Evolutionary conservation across 805 yeast genomes (phyloP).

Genomic region (Metschnikowia similis): DNA sequence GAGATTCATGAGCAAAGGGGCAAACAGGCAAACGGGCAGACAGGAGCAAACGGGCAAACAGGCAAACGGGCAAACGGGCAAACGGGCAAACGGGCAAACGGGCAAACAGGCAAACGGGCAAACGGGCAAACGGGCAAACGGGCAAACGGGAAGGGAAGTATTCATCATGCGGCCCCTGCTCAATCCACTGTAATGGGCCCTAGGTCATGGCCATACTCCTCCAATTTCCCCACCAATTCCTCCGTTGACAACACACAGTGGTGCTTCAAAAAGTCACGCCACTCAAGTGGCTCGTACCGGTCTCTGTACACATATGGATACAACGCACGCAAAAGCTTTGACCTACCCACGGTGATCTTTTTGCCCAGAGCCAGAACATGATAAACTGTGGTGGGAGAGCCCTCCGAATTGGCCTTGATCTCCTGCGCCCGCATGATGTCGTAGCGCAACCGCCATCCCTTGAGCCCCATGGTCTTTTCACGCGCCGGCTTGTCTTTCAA

Average conservation of each 20-base stretch:
- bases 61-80: too few species aligned
- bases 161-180: too few species aligned
- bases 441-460: conserved; percentile 88
- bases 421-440: conserved; percentile 51
- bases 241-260: conserved; percentile 43
- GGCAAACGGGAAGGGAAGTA: too few species aligned
- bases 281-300: conserved; percentile 41
- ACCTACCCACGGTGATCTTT: conserved; percentile 59
- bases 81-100: too few species aligned
- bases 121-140: too few species aligned
- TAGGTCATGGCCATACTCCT: conserved; percentile 39
- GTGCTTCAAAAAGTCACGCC: conserved; percentile 43
- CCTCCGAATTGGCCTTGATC: conserved; percentile 36
- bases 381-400: conserved; percentile 39
- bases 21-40: too few species aligned
- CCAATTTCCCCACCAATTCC: conserved; percentile 49
- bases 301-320: conserved; percentile 47
- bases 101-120: too few species aligned
- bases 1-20: too few species aligned
- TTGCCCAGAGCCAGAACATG: conserved; percentile 40
- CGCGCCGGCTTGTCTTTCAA: conserved; percentile 85
- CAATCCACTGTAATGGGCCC: conserved; percentile 18
- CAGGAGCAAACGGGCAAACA: too few species aligned
- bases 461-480: conserved; percentile 85
- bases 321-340: conserved; percentile 53